Conservation (phyloP, 495 filamentous ascomycete species). For the Letharia columbiana region DNA sequence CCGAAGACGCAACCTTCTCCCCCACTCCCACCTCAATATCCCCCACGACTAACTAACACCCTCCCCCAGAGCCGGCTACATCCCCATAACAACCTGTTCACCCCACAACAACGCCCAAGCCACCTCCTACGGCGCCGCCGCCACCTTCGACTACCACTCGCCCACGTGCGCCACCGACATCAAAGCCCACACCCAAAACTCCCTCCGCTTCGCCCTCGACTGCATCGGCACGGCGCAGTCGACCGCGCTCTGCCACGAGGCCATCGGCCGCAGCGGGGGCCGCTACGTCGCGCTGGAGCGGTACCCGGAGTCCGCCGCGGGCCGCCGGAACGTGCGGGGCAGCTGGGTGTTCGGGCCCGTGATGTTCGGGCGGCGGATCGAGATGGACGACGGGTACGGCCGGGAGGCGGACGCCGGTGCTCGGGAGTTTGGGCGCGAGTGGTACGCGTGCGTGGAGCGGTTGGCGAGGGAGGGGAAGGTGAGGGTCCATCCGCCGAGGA, state of each 20-base stretch:
- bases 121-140: constrained; percentile 41
- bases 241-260: constrained; percentile 33
- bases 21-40: no score
- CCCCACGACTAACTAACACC: no score
- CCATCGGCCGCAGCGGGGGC: constrained; percentile 37
- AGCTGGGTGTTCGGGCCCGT: no score
- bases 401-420: no score
- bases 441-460: no score
- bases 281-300: constrained; percentile 35
- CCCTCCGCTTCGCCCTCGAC: constrained; percentile 36
- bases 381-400: no score
- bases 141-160: constrained; percentile 47
- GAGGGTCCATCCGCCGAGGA: no score
- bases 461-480: no score
- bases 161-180: constrained; percentile 39
- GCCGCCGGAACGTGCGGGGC: no score
- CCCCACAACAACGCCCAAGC: constrained; percentile 47
- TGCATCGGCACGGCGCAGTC: constrained; percentile 32
- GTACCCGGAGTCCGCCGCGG: constrained; percentile 19
- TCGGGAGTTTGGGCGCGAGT: no score
- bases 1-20: no score
- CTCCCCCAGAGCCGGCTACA: constrained; percentile 30
- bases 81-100: constrained; percentile 47
- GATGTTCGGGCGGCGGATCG: no score
- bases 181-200: constrained; percentile 30